These are phyloP conservation scores for Lipomyces sp. DNA, from an alignment of 805 yeast genomes.

Conservation along the genomic window DNA sequence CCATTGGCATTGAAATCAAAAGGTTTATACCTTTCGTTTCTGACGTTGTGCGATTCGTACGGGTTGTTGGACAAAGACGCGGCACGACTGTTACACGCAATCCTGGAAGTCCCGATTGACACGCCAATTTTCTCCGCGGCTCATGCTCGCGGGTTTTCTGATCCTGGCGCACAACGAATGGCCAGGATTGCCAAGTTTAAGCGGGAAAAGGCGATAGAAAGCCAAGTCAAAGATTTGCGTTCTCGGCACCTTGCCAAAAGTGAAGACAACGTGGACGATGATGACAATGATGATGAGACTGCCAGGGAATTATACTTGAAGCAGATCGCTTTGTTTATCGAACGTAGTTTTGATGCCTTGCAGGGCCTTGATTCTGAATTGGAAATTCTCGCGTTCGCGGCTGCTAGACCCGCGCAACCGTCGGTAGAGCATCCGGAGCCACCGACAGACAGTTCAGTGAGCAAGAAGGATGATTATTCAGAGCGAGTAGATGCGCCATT, in stretches of 20 bases:
- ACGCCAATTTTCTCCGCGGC: conserved; percentile 24
- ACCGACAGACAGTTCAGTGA: conserved; percentile 31
- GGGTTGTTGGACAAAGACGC: conserved; percentile 13
- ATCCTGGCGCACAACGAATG: conserved; percentile 58
- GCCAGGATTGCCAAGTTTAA: conserved; percentile 74
- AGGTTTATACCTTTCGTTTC: conserved; percentile 23
- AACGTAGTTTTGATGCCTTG: conserved; percentile 60
- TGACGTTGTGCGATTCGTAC: conserved; percentile 30
- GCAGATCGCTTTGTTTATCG: conserved; percentile 57
- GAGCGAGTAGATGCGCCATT: conserved; percentile 60
- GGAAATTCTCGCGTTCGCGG: conserved; percentile 56
- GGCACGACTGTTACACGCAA: conserved; percentile 14
- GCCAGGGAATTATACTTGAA: conserved; percentile 61
- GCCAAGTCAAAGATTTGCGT: conserved; percentile 51
- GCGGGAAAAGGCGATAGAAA: conserved; percentile 59
- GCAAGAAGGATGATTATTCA: conserved; percentile 56
- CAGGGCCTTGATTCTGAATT: conserved; percentile 69
- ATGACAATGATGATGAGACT: conserved; percentile 64
- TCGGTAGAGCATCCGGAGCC: conserved; percentile 36
- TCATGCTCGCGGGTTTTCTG: conserved; percentile 25
- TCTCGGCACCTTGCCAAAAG: conserved; percentile 1
- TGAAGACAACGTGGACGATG: conserved; percentile 4
- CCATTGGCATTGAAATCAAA: conserved; percentile 27
- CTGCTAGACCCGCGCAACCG: conserved; percentile 31
- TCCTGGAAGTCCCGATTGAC: conserved; percentile 24